Percentiles rank a stretch among this genome's conserved stretches.
These are phyloP conservation scores for Tetradesmus lagerheimii DNA, from an alignment of 139 green algal species.

Conservation along the genomic window DNA sequence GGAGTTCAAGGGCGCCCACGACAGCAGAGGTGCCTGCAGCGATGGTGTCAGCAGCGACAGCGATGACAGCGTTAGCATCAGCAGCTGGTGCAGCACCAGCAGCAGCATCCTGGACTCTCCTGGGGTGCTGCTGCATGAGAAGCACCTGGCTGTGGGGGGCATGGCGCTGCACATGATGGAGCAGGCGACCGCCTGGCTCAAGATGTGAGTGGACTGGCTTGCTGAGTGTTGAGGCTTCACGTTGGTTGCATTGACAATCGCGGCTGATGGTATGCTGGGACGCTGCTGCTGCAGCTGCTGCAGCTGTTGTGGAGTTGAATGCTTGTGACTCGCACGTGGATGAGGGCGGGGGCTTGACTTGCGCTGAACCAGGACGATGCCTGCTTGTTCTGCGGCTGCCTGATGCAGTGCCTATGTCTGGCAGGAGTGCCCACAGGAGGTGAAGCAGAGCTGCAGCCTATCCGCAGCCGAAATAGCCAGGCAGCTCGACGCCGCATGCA, in stretches of 20 bases:
- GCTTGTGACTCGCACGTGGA: too few relatives aligned
- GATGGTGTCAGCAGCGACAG: neutral
- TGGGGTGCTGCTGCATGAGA: neutral
- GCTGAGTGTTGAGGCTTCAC: too few relatives aligned
- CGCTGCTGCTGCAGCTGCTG: neutral
- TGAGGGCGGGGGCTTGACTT: too few relatives aligned
- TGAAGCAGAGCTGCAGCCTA: neutral
- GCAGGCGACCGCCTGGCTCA: neutral
- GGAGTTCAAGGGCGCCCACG: neutral
- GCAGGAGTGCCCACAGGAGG: neutral
- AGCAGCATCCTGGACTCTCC: neutral
- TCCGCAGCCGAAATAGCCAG: neutral
- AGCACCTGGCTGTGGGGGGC: neutral
- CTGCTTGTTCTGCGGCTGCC: neutral
- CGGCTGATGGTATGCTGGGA: neutral
- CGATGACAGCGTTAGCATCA: neutral
- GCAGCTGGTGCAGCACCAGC: neutral
- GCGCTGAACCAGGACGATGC: too few relatives aligned
- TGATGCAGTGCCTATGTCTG: neutral
- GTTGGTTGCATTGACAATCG: too few relatives aligned
- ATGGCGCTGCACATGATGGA: constrained; percentile 1
- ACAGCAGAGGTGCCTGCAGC: neutral
- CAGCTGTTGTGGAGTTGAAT: too few relatives aligned
- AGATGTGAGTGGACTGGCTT: neutral
- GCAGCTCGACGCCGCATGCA: neutral